Evolutionary conservation across 768 basidiomycete genomes (phyloP), one percentile per base, ranked within the genome.

Genomic region (Leccinum olivaceopallidum): DNA sequence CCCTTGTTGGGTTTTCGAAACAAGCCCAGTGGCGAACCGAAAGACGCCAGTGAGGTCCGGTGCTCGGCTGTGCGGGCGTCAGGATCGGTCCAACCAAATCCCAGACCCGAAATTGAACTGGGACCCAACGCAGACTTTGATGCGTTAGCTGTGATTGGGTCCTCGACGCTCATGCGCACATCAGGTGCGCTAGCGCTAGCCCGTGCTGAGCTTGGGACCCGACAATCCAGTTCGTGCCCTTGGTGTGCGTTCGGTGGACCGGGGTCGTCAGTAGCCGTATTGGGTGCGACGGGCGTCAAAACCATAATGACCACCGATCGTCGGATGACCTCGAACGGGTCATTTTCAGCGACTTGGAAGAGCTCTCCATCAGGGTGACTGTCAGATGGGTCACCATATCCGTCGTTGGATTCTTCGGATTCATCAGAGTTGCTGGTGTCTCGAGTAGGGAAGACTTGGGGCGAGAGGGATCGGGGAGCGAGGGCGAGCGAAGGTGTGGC

Each of bases 261-360:
- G 4, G 39, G 39, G 8, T n/a, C 18, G 18, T 42, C 18, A 5
- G 18, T 42, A 10, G 18, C 39, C 7, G 37, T 2, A 42, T 42
- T 39, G 18, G 55, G 52, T 1, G 34, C 13, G 2, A 32, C n/a
- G 0, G 55, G 48, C 8, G 64, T 1, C 14, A 57, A 37, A 4
- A 52, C 28, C 3, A 32, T 56, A 42, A n/a, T 57, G 20, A 65
- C 34, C 28, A 61, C 58, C 0, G 63, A 61, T 22, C 34, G 49
- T 7, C 68, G 62, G 16, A 70, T 73, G 10, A 58, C 51, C n/a
- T 61, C 61, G 24, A 73, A 74, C 1, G 69, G 73, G 14, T 71
- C 57, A 13, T 73, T 73, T 9, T 73, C 71, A 34, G 75, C 61
- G 16, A 75, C 59, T 42, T 68, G 56, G 18, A 73, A 57, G 14